These are phyloP conservation scores for Avena insularis DNA, from an alignment of 176 grass and related monocot species.

Conservation along the genomic window DNA sequence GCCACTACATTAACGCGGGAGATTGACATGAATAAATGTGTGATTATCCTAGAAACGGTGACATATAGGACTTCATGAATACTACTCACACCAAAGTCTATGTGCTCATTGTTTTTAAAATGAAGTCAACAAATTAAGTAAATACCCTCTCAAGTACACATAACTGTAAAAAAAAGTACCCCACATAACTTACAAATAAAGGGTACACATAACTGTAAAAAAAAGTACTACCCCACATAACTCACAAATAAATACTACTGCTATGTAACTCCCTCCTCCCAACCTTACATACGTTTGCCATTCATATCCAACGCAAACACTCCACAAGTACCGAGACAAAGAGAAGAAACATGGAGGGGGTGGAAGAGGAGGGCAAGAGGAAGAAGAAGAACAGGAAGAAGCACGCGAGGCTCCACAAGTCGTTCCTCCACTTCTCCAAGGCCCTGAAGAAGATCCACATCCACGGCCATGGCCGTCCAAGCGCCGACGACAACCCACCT, in stretches of 20 bases:
- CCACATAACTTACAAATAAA: neutral
- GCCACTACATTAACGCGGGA: neutral
- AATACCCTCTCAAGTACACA: neutral
- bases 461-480: constrained; percentile 11
- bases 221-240: neutral
- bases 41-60: neutral
- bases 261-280: constrained; percentile 7
- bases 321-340: neutral
- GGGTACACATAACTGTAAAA: neutral
- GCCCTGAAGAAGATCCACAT: constrained; percentile 26
- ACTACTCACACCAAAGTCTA: neutral
- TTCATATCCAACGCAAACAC: neutral
- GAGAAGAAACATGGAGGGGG: neutral
- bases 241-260: neutral
- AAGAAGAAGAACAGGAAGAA: constrained; percentile 6
- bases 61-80: neutral
- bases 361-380: neutral
- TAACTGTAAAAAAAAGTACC: constrained; percentile 14
- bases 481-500: neutral
- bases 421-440: constrained; percentile 20
- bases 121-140: constrained; percentile 5
- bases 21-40: neutral
- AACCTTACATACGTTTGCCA: constrained; percentile 5
- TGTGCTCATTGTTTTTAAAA: neutral
- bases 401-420: neutral